phyloP scores from a whole-genome alignment of 768 basidiomycete genomes.

The Thelephora aurantiotincta region DNA sequence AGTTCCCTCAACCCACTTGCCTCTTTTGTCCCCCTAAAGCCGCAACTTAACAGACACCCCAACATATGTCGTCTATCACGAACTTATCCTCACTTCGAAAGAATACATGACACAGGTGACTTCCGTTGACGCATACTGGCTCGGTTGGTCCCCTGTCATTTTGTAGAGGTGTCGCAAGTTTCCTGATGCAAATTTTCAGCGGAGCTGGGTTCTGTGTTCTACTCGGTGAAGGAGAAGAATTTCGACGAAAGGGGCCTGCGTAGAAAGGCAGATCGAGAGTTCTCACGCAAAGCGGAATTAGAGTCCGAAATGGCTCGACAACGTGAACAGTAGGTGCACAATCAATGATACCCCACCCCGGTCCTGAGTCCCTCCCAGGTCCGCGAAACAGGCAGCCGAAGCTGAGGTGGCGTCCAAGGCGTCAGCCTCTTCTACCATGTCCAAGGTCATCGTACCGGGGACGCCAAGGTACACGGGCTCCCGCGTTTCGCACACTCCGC shows the following conservation, averaged over 20 bases:
- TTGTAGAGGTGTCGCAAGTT: not conserved
- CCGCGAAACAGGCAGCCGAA: slow-evolving; percentile 48
- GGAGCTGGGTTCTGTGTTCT: slow-evolving; percentile 92
- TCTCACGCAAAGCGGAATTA: slow-evolving; percentile 81
- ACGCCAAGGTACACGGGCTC: slow-evolving; percentile 60
- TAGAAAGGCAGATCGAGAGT: slow-evolving; percentile 74
- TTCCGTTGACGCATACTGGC: slow-evolving; percentile 93
- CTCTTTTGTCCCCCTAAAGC: not conserved
- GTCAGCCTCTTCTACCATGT: slow-evolving; percentile 29
- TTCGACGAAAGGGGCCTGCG: slow-evolving; percentile 81
- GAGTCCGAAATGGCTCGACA: slow-evolving; percentile 85
- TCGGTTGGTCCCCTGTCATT: slow-evolving; percentile 38
- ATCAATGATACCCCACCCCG: not conserved
- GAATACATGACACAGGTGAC: slow-evolving; percentile 99
- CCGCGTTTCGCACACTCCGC: slow-evolving; percentile 62
- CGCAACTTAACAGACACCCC: slow-evolving; percentile 56
- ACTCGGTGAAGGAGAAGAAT: slow-evolving; percentile 95
- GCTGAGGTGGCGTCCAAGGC: slow-evolving; percentile 42
- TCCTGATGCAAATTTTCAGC: slow-evolving; percentile 27
- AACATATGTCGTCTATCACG: slow-evolving; percentile 94
- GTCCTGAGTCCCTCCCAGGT: slow-evolving; percentile 22
- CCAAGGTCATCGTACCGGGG: slow-evolving; percentile 66
- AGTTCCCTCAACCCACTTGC: slow-evolving; percentile 17
- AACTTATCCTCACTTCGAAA: slow-evolving; percentile 88
- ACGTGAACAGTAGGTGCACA: slow-evolving; percentile 45